These are phyloP conservation scores for Cenchrus purpureus DNA, from an alignment of 176 grass and related monocot genomes.

Conservation along the genomic window DNA sequence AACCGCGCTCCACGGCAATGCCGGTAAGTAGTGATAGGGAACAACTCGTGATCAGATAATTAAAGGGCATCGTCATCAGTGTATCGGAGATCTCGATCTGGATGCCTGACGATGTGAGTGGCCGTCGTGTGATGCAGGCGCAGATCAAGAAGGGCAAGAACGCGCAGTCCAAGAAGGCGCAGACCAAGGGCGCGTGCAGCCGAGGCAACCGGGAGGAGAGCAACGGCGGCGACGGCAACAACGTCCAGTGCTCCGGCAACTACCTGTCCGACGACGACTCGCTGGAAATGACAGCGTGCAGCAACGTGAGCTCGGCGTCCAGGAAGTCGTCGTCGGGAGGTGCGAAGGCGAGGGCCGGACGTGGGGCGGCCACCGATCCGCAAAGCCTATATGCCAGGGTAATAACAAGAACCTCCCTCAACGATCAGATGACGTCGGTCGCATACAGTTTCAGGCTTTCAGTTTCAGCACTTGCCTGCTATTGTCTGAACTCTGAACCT, in stretches of 20 bases:
- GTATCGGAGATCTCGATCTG: background rate
- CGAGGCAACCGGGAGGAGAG: slow-evolving; percentile 55
- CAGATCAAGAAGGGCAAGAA: slow-evolving; percentile 59
- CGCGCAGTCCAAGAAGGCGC: slow-evolving; percentile 52
- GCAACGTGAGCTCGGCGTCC: slow-evolving; percentile 57
- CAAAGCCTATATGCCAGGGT: slow-evolving; percentile 97
- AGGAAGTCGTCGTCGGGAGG: slow-evolving; percentile 62
- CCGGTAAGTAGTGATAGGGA: slow-evolving; percentile 37
- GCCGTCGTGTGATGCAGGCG: slow-evolving; percentile 32
- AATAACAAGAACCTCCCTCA: background rate
- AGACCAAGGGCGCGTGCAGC: slow-evolving; percentile 48
- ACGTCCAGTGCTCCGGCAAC: slow-evolving; percentile 60
- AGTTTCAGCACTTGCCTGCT: background rate
- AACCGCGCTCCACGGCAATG: slow-evolving; percentile 28
- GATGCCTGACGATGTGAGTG: slow-evolving; percentile 30
- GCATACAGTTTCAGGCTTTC: background rate
- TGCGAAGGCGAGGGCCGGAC: slow-evolving; percentile 68
- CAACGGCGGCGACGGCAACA: slow-evolving; percentile 36
- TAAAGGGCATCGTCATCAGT: background rate
- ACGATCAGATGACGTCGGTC: background rate
- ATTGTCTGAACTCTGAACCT: slow-evolving; percentile 8
- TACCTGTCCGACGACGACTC: slow-evolving; percentile 78
- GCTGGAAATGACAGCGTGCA: slow-evolving; percentile 58
- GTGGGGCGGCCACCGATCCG: slow-evolving; percentile 72
- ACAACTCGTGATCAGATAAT: background rate